These are phyloP conservation scores for Suillus discolor DNA, from an alignment of 768 basidiomycete species.

Conservation along the genomic window DNA sequence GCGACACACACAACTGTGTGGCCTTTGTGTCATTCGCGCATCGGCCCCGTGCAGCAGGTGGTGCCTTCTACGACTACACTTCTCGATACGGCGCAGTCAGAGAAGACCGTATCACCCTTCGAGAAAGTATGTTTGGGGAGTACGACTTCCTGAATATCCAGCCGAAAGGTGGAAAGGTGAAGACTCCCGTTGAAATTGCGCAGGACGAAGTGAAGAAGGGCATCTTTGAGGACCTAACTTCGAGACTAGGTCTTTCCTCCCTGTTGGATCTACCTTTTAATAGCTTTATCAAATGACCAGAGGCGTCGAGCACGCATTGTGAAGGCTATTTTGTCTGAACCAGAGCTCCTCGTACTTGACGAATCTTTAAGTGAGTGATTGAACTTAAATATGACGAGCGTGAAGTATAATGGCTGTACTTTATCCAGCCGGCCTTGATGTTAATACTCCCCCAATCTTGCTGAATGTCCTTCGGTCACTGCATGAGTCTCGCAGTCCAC, in stretches of 20 bases:
- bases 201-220: slow-evolving; percentile 31
- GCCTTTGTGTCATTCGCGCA: slow-evolving; percentile 70
- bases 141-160: slow-evolving; percentile 38
- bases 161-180: slow-evolving; percentile 22
- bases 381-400: background rate
- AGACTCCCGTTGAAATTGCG: slow-evolving; percentile 25
- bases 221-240: slow-evolving; percentile 54
- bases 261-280: slow-evolving; percentile 80
- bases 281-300: slow-evolving; percentile 92
- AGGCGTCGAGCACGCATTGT: slow-evolving; percentile 84
- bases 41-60: slow-evolving; percentile 53
- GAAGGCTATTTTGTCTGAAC: slow-evolving; percentile 68
- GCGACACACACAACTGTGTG: slow-evolving; percentile 53
- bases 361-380: slow-evolving; percentile 79
- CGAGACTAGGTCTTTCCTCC: slow-evolving; percentile 54
- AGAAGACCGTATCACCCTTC: slow-evolving; percentile 79
- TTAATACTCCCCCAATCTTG: slow-evolving; percentile 55
- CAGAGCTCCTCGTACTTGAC: slow-evolving; percentile 82
- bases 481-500: slow-evolving; percentile 51
- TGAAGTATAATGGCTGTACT: slow-evolving; percentile 3
- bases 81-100: slow-evolving; percentile 88
- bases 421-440: slow-evolving; percentile 74
- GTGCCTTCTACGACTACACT: slow-evolving; percentile 90
- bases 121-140: slow-evolving; percentile 68
- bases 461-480: slow-evolving; percentile 56